phyloP scores from a whole-genome alignment of 2,329 filamentous ascomycete genomes.

The Hymenoscyphus fructigenus region DNA sequence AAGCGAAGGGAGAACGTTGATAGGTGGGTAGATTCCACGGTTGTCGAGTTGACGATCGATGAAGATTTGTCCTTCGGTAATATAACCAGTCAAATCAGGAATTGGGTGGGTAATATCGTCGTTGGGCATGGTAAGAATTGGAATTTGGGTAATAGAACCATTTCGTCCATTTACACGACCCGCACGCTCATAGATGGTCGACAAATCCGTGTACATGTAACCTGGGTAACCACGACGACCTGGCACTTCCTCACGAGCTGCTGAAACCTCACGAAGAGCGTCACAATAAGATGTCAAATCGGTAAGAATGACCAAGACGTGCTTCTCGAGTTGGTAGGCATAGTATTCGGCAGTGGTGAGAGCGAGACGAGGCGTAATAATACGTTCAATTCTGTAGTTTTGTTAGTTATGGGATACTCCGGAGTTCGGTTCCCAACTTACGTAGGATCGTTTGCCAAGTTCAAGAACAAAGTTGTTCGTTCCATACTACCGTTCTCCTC shows the following conservation, averaged over 20 bases:
- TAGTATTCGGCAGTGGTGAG: slow-evolving; percentile 99
- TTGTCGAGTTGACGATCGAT: slow-evolving; percentile 92
- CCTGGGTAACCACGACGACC: slow-evolving; percentile 98
- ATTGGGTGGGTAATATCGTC: slow-evolving; percentile 99
- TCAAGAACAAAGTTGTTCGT: slow-evolving; percentile 94
- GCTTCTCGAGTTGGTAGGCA: slow-evolving; percentile 99
- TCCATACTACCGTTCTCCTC: slow-evolving; percentile 99
- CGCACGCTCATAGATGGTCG: slow-evolving; percentile 98
- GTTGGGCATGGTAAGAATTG: slow-evolving; percentile 99
- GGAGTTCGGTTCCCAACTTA: slow-evolving; percentile 46
- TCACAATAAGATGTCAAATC: slow-evolving; percentile 98
- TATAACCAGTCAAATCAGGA: slow-evolving; percentile 97
- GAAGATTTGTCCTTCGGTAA: slow-evolving; percentile 98
- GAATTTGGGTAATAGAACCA: slow-evolving; percentile 98
- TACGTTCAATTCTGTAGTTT: slow-evolving; percentile 83
- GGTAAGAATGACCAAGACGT: slow-evolving; percentile 97
- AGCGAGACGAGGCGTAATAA: slow-evolving; percentile 97
- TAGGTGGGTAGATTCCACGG: slow-evolving; percentile 96
- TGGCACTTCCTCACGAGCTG: slow-evolving; percentile 96
- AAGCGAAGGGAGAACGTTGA: slow-evolving; percentile 96
- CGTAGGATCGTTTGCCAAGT: slow-evolving; percentile 98
- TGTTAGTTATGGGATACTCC: neutral
- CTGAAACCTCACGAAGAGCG: slow-evolving; percentile 96
- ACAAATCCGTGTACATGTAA: slow-evolving; percentile 99
- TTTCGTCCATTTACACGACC: slow-evolving; percentile 96